Conservation (phyloP, 2,329 filamentous ascomycete genomes). For the Xenoacremonium recifei region DNA sequence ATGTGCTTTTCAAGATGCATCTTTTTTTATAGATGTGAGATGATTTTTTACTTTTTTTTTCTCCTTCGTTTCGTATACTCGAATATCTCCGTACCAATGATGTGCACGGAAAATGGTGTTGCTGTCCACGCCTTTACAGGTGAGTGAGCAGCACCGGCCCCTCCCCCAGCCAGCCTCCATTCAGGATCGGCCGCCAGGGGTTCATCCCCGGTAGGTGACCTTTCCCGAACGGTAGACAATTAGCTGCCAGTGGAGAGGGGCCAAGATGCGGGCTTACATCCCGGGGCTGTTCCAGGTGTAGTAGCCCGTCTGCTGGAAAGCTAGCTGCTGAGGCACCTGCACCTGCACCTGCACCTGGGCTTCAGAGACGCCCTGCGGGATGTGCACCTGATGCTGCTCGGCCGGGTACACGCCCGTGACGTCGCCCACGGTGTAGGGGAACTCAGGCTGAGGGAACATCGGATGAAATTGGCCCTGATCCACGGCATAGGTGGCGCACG, state of each 20-base stretch:
- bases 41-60: too few species aligned
- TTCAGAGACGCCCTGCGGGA: neutral
- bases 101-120: too few species aligned
- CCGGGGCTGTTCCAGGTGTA: neutral
- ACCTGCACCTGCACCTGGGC: too few species aligned
- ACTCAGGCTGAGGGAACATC: conserved; percentile 17
- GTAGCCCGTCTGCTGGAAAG: too few species aligned
- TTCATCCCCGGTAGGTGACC: too few species aligned
- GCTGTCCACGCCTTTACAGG: too few species aligned
- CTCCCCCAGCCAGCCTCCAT: neutral
- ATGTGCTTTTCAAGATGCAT: too few species aligned
- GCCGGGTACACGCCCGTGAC: conserved; percentile 26
- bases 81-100: too few species aligned
- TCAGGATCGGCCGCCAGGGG: neutral
- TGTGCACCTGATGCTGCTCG: conserved; percentile 5
- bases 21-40: too few species aligned
- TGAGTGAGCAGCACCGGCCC: too few species aligned
- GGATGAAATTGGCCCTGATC: conserved; percentile 18
- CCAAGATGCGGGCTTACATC: neutral
- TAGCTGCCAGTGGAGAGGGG: neutral
- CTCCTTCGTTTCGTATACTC: too few species aligned
- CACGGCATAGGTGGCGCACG: conserved; percentile 13
- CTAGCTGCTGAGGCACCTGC: too few species aligned
- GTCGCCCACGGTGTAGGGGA: conserved; percentile 25
- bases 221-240: neutral